Evolutionary conservation across 768 basidiomycete genomes (phyloP), one percentile per base, ranked within the genome.

Genomic region (Kwoniella dendrophila): DNA sequence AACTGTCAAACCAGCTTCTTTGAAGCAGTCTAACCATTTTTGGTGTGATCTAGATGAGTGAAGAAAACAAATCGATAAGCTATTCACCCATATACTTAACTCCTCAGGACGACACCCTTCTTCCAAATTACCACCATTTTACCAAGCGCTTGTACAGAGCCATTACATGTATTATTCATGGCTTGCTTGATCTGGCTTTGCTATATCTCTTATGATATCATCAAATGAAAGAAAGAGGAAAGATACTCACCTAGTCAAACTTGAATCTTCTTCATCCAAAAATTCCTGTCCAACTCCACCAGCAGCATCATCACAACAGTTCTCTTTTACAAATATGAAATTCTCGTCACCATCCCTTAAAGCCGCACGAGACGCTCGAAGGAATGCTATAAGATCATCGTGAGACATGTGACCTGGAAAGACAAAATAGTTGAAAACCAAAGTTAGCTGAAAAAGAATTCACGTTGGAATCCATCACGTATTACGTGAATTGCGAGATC

Each of bases 201-300:
- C n/a, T n/a, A n/a, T n/a, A n/a, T n/a, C n/a, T n/a, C n/a, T n/a
- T n/a, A n/a, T n/a, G n/a, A n/a, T n/a, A n/a, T n/a, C n/a, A n/a
- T n/a, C n/a, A n/a, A n/a, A n/a, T n/a, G n/a, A n/a, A n/a, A n/a
- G n/a, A n/a, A n/a, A n/a, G n/a, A n/a, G n/a, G n/a, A n/a, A n/a
- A n/a, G n/a, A 18, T 3, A 62, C 80, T 55, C 52, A 90, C 94
- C 95, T 85, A 8, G 90, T 97, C 72, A 95, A 80, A 73, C 89
- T 93, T 18, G 90, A 93, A 78, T 99, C 95, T 59, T 88, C 81
- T 59, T 88, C 86, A 72, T 97, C 94, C 70, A 92, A 91, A 7
- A 86, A 75, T 11, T 83, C 81, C 24, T 81, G 79, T 0, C 86
- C 82, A 16, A 77, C 76, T 1, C 84, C 87, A 32, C 83, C 84